Conservation (phyloP, 228 moss, liverwort and hornwort species). For the Sphagnum fallax region DNA sequence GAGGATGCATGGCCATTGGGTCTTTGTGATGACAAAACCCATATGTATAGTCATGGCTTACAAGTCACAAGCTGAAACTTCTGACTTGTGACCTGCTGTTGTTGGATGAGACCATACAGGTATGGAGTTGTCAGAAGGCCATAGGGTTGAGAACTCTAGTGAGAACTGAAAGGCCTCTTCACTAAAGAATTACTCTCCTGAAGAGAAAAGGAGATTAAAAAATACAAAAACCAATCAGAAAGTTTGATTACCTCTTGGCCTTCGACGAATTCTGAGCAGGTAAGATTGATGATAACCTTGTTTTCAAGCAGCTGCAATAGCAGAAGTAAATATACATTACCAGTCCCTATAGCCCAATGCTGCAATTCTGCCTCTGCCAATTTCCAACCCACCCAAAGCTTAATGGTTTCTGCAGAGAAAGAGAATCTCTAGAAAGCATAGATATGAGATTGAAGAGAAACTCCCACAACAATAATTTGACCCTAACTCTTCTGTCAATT, state of each 20-base stretch:
- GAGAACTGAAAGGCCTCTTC: no score
- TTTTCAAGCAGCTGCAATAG: slow-evolving; percentile 91
- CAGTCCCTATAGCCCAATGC: slow-evolving; percentile 83
- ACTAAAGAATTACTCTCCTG: no score
- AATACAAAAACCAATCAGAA: neutral
- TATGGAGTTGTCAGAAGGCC: no score
- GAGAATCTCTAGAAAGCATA: neutral
- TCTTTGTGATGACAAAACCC: no score
- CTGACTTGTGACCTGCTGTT: no score
- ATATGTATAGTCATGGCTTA: no score
- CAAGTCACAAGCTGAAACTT: no score
- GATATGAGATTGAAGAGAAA: neutral
- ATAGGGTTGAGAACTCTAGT: no score
- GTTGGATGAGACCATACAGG: no score
- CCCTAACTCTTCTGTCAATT: no score
- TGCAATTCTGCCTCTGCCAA: slow-evolving; percentile 73
- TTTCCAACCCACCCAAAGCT: slow-evolving; percentile 8
- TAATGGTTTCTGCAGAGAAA: neutral
- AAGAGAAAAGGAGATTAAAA: no score
- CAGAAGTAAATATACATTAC: slow-evolving; percentile 76
- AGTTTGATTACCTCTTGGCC: slow-evolving; percentile 61
- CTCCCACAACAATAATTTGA: slow-evolving; percentile 4
- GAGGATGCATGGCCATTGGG: no score
- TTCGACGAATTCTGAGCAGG: slow-evolving; percentile 59
- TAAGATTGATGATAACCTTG: slow-evolving; percentile 76